These are phyloP conservation scores for Ascochyta pisi DNA, from an alignment of 2,329 filamentous ascomycete genomes.

Conservation along the genomic window DNA sequence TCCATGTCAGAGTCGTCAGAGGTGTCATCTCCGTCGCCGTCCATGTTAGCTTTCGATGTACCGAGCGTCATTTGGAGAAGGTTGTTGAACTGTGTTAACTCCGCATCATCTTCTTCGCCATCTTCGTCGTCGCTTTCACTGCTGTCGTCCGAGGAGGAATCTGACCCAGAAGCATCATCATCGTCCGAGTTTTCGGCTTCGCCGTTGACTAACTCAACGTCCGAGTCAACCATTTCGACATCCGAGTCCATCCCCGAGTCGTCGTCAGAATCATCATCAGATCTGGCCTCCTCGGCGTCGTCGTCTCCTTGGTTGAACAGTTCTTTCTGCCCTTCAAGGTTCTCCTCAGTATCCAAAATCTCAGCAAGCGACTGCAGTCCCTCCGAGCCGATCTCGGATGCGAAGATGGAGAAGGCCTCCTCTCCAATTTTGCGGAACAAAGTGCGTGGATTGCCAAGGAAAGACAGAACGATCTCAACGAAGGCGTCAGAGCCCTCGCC, in stretches of 20 bases:
- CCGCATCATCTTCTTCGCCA: conserved; percentile 56
- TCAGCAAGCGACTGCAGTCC: conserved; percentile 73
- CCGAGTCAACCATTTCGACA: conserved; percentile 53
- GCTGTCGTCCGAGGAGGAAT: conserved; percentile 25
- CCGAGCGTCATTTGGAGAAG: conserved; percentile 80
- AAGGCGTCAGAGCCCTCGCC: conserved; percentile 53
- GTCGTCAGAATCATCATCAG: conserved; percentile 57
- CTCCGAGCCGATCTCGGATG: conserved; percentile 73
- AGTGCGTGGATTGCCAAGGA: conserved; percentile 83
- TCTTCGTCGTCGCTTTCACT: conserved; percentile 34
- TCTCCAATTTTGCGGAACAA: conserved; percentile 86
- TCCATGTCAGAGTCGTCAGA: conserved; percentile 81
- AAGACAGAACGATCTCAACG: conserved; percentile 87
- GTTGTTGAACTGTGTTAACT: conserved; percentile 71
- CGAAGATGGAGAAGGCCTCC: conserved; percentile 86
- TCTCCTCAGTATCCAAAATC: conserved; percentile 81
- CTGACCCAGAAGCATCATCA: conserved; percentile 32
- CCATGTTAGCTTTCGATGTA: conserved; percentile 62
- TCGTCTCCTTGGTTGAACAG: conserved; percentile 72
- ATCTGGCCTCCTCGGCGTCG: conserved; percentile 50
- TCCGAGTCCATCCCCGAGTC: conserved; percentile 54
- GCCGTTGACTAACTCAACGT: conserved; percentile 26
- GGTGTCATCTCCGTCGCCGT: conserved; percentile 67
- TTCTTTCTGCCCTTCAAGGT: conserved; percentile 79
- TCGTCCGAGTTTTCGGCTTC: conserved; percentile 35